Evolutionary conservation across 495 filamentous ascomycete genomes (phyloP).

Genomic region (Neurospora sp.): DNA sequence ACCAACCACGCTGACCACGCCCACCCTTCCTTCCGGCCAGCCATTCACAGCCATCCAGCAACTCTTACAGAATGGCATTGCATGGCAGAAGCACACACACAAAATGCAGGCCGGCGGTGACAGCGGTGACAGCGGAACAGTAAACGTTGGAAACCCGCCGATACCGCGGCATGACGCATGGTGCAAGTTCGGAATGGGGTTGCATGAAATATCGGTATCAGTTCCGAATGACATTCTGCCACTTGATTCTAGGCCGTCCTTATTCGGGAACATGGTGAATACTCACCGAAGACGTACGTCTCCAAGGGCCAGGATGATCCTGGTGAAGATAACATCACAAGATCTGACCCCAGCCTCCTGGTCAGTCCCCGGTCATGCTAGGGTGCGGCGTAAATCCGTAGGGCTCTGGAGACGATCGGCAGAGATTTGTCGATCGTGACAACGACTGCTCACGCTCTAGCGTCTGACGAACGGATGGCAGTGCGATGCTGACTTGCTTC

Average conservation of each 20-base stretch:
- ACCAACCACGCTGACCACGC: not conserved
- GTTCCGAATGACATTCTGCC: not conserved
- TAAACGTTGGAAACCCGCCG: not conserved
- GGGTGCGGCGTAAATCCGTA: not conserved
- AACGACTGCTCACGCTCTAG: not conserved
- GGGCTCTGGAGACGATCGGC: not conserved
- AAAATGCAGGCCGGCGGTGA: not conserved
- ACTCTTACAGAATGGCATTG: not conserved
- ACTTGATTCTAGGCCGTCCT: not conserved
- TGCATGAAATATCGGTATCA: not conserved
- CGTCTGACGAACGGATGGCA: not conserved
- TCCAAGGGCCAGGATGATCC: not conserved
- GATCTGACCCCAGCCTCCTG: not conserved
- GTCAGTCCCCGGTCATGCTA: not conserved
- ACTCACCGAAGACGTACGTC: not conserved
- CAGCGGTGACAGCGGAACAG: not conserved
- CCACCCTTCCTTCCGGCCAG: not conserved
- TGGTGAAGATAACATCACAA: not conserved
- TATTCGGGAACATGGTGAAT: not conserved
- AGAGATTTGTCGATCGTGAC: not conserved
- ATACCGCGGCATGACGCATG: not conserved
- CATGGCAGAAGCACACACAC: not conserved
- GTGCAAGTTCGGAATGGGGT: not conserved
- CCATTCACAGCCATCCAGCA: not conserved
- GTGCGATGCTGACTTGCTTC: not conserved